phyloP scores from a whole-genome alignment of 2,329 filamentous ascomycete species.

The Stenocarpella maydis region DNA sequence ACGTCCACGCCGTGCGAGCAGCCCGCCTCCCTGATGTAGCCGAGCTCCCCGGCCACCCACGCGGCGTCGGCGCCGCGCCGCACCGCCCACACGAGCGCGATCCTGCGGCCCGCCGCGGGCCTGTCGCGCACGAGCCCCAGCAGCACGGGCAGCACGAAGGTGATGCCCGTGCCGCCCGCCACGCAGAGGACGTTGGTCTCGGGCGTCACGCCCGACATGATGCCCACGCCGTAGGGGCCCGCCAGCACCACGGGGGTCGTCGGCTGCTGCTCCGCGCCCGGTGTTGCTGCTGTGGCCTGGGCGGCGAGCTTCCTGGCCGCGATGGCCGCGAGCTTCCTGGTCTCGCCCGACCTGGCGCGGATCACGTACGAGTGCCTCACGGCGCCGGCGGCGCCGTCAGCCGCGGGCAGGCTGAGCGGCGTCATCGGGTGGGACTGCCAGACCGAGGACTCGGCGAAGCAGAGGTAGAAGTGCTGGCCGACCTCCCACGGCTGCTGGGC shows the following conservation, averaged over 20 bases:
- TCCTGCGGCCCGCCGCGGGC: constrained; percentile 48
- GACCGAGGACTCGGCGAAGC: constrained; percentile 70
- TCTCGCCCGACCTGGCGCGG: constrained; percentile 67
- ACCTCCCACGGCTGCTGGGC: constrained; percentile 68
- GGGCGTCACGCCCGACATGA: constrained; percentile 50
- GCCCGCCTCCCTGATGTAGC: constrained; percentile 52
- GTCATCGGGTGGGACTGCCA: constrained; percentile 81
- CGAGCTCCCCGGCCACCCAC: constrained; percentile 68
- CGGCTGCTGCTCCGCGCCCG: background rate
- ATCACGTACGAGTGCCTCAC: constrained; percentile 65
- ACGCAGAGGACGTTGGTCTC: constrained; percentile 60
- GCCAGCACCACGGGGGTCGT: constrained; percentile 66
- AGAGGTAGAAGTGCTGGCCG: constrained; percentile 77
- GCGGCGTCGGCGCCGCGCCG: constrained; percentile 60
- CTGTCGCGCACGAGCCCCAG: constrained; percentile 47
- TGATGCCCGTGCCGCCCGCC: constrained; percentile 67
- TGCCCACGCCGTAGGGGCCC: constrained; percentile 68
- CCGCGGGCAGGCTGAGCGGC: constrained; percentile 61
- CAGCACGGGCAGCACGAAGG: constrained; percentile 62
- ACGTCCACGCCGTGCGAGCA: constrained; percentile 55
- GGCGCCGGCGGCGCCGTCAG: constrained; percentile 46
- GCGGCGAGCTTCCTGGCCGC: constrained; percentile 48
- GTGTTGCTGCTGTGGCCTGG: background rate
- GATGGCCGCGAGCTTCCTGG: constrained; percentile 60
- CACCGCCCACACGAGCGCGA: constrained; percentile 73